A percentile compares a stretch with the other conserved stretches of the same genome.
phyloP scores from a whole-genome alignment of 1,139 yeast genomes.

The Yamadazyma blattariae region DNA sequence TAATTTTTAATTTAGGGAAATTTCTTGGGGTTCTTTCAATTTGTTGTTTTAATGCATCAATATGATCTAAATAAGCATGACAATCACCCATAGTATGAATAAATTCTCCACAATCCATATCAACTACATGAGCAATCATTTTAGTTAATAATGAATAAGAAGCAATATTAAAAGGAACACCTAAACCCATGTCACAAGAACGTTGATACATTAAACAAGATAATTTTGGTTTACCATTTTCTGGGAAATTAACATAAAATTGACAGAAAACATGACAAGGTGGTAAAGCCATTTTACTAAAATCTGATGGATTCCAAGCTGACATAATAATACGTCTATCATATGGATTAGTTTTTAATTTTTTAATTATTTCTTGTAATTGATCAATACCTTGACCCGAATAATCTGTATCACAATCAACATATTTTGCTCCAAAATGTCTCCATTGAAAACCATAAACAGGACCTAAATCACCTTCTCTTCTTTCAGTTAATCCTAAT shows the following conservation, averaged over 20 bases:
- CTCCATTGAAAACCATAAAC: slow-evolving; percentile 99
- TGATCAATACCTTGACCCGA: slow-evolving; percentile 89
- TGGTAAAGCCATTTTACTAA: slow-evolving; percentile 91
- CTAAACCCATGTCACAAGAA: slow-evolving; percentile 99
- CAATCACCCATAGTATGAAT: slow-evolving; percentile 96
- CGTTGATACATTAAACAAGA: slow-evolving; percentile 92
- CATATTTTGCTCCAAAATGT: slow-evolving; percentile 93
- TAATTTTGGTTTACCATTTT: slow-evolving; percentile 55
- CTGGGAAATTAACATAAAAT: slow-evolving; percentile 83
- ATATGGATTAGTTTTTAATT: slow-evolving; percentile 82
- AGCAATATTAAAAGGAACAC: slow-evolving; percentile 97
- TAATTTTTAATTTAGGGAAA: slow-evolving; percentile 77
- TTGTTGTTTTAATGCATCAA: slow-evolving; percentile 85
- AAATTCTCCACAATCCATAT: slow-evolving; percentile 92
- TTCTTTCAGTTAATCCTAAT: slow-evolving; percentile 72
- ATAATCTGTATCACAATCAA: slow-evolving; percentile 83
- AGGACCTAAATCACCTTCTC: slow-evolving; percentile 96
- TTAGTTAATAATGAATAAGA: slow-evolving; percentile 88
- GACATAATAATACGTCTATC: slow-evolving; percentile 92
- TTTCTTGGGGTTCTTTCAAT: slow-evolving; percentile 66
- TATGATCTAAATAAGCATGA: slow-evolving; percentile 89
- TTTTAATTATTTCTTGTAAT: slow-evolving; percentile 72
- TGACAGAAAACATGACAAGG: slow-evolving; percentile 98
- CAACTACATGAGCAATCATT: slow-evolving; percentile 94
- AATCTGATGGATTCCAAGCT: slow-evolving; percentile 99